Evolutionary conservation across 2,329 filamentous ascomycete species (phyloP), one percentile per base, ranked within the genome.

Genomic region (Byssoonygena ceratinophila): DNA sequence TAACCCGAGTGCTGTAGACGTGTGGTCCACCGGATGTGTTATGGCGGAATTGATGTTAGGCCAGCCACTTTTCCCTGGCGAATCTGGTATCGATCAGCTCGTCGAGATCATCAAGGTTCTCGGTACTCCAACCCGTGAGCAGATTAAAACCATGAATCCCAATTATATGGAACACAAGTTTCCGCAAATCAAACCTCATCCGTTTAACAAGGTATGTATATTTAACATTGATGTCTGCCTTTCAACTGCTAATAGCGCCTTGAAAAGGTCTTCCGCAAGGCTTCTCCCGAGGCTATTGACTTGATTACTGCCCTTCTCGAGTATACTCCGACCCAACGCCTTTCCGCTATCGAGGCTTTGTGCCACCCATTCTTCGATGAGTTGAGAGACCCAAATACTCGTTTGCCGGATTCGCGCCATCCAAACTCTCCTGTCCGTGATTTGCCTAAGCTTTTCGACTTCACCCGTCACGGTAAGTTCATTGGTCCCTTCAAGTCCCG

Each of bases 161-260:
- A 98, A 98, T 73, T 98, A 98, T 73, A 98, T 98, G 92, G 92
- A 98, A 75, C 92, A 98, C 76, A 97, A 97, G 76, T 98, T 98
- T 73, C 92, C 92, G 45, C 92, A 98, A 72, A 98, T 98, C 76
- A 98, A 98, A 77, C 92, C 92, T 54, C 92, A 98, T 66, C 92
- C 92, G 25, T 98, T 98, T 78, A 94, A 86, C 75, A 97, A 97
- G 80, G 80, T 82, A 68, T 54, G 58, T n/a, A 16, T 25, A 29
- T 2, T 31, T 4, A 4, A 43, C 8, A 16, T 31, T 2, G 6
- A 45, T 34, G 39, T 31, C 22, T 2, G 7, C 4, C 27, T 18
- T 47, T 11, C 18, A n/a, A 12, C 22, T 40, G 11, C 41, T 52
- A 44, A 46, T 18, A 7, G 25, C 22, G 5, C 20, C 16, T 16